A percentile compares a stretch with the other conserved stretches of the same genome.
phyloP scores from a whole-genome alignment of 1,284 basidiomycete species.

The Apiotrichum laibachii region DNA sequence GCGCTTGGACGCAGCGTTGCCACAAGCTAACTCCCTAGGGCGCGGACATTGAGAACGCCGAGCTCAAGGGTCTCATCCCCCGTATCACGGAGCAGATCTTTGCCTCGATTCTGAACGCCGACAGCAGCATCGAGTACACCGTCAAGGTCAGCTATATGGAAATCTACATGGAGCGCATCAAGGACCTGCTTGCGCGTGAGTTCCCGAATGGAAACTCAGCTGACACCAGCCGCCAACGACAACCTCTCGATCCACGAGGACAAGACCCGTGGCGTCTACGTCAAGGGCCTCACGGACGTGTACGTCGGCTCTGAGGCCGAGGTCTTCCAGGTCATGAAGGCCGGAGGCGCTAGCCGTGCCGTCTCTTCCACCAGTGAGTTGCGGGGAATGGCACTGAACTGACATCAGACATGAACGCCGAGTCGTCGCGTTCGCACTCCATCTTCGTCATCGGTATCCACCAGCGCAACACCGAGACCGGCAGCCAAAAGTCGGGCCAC shows the following conservation, averaged over 20 bases:
- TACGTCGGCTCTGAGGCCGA: constrained; percentile 96
- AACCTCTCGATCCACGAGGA: constrained; percentile 99
- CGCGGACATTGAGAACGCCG: constrained; percentile 88
- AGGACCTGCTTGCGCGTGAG: constrained; percentile 93
- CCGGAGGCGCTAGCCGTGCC: constrained; percentile 84
- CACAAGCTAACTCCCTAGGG: constrained; percentile 60
- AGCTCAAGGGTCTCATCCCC: constrained; percentile 94
- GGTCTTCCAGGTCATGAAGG: constrained; percentile 98
- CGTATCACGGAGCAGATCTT: constrained; percentile 99
- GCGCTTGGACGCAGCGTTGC: neutral
- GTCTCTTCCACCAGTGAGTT: constrained; percentile 89
- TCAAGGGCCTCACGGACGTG: constrained; percentile 96
- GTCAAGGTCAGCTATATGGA: constrained; percentile 99
- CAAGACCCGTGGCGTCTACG: constrained; percentile 95
- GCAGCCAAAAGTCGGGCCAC: constrained; percentile 93
- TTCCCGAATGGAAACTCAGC: constrained; percentile 23
- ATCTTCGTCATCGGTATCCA: constrained; percentile 98
- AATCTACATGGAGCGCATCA: constrained; percentile 95
- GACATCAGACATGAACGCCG: constrained; percentile 95
- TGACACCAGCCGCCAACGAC: constrained; percentile 81
- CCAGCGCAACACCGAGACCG: constrained; percentile 92
- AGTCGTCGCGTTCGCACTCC: constrained; percentile 97
- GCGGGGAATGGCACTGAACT: neutral
- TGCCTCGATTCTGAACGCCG: constrained; percentile 92
- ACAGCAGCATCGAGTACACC: constrained; percentile 92